Conservation (phyloP, 768 basidiomycete species). For the Auriscalpium orientale region DNA sequence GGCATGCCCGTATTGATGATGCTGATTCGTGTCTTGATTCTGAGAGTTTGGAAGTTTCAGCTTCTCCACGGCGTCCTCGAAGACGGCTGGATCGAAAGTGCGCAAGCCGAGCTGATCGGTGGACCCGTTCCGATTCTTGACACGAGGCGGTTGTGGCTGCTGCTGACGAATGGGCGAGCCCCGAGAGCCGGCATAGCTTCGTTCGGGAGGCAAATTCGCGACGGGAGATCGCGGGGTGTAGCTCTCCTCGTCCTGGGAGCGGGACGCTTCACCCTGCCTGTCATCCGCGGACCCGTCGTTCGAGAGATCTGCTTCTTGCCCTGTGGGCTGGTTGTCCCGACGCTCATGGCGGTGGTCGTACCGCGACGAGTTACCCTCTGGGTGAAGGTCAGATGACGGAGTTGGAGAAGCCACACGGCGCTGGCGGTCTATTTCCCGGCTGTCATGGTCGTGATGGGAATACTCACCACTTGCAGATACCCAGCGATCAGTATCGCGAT, state of each 20-base stretch:
- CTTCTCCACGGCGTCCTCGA: constrained; percentile 9
- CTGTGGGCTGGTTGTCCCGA: neutral
- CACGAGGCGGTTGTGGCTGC: neutral
- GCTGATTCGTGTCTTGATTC: neutral
- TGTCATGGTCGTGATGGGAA: constrained; percentile 9
- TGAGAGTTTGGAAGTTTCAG: constrained; percentile 1
- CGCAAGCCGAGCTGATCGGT: constrained; percentile 12
- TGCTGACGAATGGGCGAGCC: neutral
- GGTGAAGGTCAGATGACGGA: constrained; percentile 16
- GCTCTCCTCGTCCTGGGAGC: constrained; percentile 16
- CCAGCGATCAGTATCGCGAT: constrained; percentile 10
- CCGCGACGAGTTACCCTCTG: constrained; percentile 9
- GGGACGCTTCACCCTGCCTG: constrained; percentile 4
- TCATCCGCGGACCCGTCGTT: neutral
- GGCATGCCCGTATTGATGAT: constrained; percentile 1
- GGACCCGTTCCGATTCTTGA: constrained; percentile 14
- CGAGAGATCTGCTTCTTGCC: neutral
- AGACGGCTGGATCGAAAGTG: constrained; percentile 10
- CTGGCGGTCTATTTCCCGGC: constrained; percentile 5
- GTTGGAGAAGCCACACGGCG: constrained; percentile 11
- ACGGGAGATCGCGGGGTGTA: constrained; percentile 15
- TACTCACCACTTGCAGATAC: constrained; percentile 6
- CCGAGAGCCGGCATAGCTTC: neutral
- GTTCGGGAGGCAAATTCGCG: constrained; percentile 6
- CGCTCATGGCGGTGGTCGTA: constrained; percentile 11